Conservation (phyloP, 1,139 yeast species). For the Suhomyces anneliseae region DNA sequence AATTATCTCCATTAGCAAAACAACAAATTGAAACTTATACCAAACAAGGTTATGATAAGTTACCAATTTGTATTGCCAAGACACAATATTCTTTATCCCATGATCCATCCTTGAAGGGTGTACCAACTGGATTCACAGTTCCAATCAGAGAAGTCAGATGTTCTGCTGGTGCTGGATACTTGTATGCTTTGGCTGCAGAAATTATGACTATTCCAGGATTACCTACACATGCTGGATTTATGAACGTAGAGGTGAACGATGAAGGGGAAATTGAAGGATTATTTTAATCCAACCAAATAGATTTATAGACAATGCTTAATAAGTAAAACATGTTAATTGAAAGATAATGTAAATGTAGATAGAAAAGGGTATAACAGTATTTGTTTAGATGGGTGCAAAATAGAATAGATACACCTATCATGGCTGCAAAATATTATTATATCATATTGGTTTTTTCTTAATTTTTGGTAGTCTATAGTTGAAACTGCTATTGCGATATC, state of each 20-base stretch:
- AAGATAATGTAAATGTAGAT: too few species aligned
- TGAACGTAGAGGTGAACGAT: slow-evolving; percentile 93
- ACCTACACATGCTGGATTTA: slow-evolving; percentile 95
- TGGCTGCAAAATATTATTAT: too few species aligned
- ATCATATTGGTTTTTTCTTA: too few species aligned
- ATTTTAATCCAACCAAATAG: slow-evolving; percentile 36
- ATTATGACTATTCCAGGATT: slow-evolving; percentile 97
- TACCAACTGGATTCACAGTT: slow-evolving; percentile 89
- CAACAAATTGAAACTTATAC: slow-evolving; percentile 82
- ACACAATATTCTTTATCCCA: slow-evolving; percentile 96
- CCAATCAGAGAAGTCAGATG: slow-evolving; percentile 95
- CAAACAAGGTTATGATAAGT: slow-evolving; percentile 84
- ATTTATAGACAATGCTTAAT: neutral
- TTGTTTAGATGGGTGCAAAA: too few species aligned
- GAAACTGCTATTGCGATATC: too few species aligned
- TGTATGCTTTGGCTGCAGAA: slow-evolving; percentile 95
- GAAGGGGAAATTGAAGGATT: slow-evolving; percentile 90
- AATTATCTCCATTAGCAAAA: slow-evolving; percentile 81
- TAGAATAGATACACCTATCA: too few species aligned
- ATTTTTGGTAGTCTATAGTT: too few species aligned
- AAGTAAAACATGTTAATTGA: neutral
- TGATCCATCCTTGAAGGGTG: slow-evolving; percentile 91
- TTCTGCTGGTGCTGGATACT: slow-evolving; percentile 94
- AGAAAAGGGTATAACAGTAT: too few species aligned
- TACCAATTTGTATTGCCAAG: slow-evolving; percentile 97